Conservation (phyloP, 2,329 filamentous ascomycete species). For the Helotiales sp. region DNA sequence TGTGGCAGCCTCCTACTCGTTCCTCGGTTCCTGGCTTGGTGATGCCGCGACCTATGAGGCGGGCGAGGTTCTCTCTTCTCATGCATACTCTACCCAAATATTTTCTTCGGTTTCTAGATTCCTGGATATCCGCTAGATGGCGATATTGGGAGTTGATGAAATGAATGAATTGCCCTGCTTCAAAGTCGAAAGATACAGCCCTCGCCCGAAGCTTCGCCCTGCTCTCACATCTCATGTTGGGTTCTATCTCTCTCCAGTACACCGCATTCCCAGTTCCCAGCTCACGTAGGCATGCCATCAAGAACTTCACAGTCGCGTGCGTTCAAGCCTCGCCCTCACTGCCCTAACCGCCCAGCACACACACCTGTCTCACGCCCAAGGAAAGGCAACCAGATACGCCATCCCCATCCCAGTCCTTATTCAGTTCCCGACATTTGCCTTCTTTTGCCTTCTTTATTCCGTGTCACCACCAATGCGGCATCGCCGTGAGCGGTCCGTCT, state of each 20-base stretch:
- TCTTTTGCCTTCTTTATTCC: not conserved
- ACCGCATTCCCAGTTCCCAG: no score
- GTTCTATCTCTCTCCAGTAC: no score
- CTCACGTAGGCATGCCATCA: no score
- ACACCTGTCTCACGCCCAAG: not conserved
- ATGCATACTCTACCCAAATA: no score
- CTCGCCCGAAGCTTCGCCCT: not conserved
- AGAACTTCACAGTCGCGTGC: not conserved
- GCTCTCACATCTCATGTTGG: slow-evolving; percentile 10
- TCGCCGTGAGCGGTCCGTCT: not conserved
- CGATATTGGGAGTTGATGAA: not conserved
- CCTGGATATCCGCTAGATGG: not conserved
- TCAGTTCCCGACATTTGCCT: not conserved
- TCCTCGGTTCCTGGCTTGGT: slow-evolving; percentile 15
- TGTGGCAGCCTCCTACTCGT: slow-evolving; percentile 25
- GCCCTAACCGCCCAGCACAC: not conserved
- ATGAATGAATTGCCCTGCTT: not conserved
- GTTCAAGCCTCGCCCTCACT: not conserved
- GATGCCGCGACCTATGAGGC: slow-evolving; percentile 28
- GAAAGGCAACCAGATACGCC: not conserved
- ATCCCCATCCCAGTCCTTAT: not conserved
- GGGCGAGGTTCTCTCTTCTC: no score
- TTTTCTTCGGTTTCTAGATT: no score
- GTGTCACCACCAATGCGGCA: not conserved
- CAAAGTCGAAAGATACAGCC: not conserved